Evolutionary conservation across 345 rosid genomes (phyloP), one percentile per base, ranked within the genome.

Genomic region (Eucalyptus leucophloia): DNA sequence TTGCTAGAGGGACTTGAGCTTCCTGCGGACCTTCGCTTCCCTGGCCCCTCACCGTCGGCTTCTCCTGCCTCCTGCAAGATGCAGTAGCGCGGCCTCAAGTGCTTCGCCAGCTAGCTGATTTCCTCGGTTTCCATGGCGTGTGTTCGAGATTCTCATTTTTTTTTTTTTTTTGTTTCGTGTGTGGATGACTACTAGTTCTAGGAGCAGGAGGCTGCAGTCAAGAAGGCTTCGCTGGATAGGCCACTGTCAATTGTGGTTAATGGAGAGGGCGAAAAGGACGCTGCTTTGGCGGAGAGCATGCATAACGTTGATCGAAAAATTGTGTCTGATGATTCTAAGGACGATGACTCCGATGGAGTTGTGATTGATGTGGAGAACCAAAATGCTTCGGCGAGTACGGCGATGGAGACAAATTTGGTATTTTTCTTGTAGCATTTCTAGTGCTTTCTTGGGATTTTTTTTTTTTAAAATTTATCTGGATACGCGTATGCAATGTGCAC

Each of bases 201-300:
- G 47, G 47, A 9, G 47, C 11, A 45, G 11, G 47, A 45, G 47
- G 47, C 47, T 3, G 47, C 1, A 45, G 47, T 45, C 47, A 45
- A 45, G 47, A 45, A 45, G 47, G 47, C 47, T 45, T 45, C 47
- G 10, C 10, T 3, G 47, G 47, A 45, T 17, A 37, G 88, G 90
- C 92, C 89, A 81, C 92, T 89, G 77, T 91, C 93, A 15, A 86
- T 92, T 15, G 89, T 44, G 51, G 92, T 94, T 30, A 92, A 92
- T 90, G 97, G 92, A 85, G 94, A 95, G 45, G 88, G 92, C 4
- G 95, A 92, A 54, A 34, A 91, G 60, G 94, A 90, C 69, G 90
- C 60, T 56, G 88, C 87, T 92, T 89, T 91, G 12, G 54, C 86
- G 9, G 89, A 89, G 50, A 83, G 67, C 85, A 91, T 86, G 4